Evolutionary conservation across 345 rosid species (phyloP).

Genomic region (Laguncularia racemosa): DNA sequence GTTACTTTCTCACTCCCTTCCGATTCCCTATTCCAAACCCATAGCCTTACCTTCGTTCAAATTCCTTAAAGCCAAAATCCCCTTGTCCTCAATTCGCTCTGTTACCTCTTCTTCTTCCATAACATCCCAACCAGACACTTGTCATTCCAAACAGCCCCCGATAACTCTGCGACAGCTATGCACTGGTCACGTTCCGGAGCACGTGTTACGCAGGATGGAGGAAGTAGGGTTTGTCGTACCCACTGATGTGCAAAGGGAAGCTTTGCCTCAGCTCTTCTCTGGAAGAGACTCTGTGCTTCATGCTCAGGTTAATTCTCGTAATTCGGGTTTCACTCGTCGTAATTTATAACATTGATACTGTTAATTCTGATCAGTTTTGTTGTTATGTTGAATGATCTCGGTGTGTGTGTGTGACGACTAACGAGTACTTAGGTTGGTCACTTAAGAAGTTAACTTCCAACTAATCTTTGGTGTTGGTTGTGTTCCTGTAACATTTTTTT

Average conservation of each 20-base stretch:
- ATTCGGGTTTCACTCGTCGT: no score
- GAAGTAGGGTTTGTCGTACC: slow-evolving; percentile 58
- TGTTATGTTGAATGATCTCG: no score
- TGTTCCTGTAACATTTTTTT: background rate
- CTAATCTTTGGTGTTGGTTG: background rate
- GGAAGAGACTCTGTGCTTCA: slow-evolving; percentile 80
- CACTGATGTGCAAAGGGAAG: slow-evolving; percentile 66
- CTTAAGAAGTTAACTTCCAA: no score
- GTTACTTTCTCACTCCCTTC: no score
- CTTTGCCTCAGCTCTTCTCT: slow-evolving; percentile 58
- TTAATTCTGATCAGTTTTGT: no score
- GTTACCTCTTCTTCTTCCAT: background rate
- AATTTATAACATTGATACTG: no score
- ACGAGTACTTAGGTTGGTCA: no score
- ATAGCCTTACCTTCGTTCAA: no score
- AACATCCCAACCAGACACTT: background rate
- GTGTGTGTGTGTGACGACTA: no score
- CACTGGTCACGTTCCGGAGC: slow-evolving; percentile 44
- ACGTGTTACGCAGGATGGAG: slow-evolving; percentile 47
- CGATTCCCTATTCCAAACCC: no score
- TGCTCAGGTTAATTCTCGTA: slow-evolving; percentile 54
- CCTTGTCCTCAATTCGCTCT: no score
- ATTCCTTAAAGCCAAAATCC: no score
- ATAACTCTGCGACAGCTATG: slow-evolving; percentile 34
- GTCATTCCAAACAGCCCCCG: background rate